These are phyloP conservation scores for Exophiala sp. DNA, from an alignment of 2,329 filamentous ascomycete species.

Conservation along the genomic window DNA sequence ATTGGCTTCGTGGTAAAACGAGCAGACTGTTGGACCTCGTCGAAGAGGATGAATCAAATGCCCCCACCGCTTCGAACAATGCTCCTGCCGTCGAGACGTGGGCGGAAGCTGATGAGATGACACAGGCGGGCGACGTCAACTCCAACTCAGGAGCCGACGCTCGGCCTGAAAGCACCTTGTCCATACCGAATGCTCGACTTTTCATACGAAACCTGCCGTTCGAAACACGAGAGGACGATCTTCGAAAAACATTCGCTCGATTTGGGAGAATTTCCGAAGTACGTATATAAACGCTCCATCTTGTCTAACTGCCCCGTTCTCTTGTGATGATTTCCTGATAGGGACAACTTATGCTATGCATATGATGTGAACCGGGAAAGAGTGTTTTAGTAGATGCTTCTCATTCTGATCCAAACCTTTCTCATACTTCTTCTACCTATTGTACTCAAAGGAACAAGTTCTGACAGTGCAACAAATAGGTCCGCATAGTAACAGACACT, in stretches of 20 bases:
- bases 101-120: slow-evolving; percentile 24
- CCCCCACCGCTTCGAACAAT: slow-evolving; percentile 20
- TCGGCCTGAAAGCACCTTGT: slow-evolving; percentile 21
- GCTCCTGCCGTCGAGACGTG: slow-evolving; percentile 24
- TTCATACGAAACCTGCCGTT: slow-evolving; percentile 90
- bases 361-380: slow-evolving; percentile 85
- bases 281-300: slow-evolving; percentile 41
- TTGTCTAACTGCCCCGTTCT: slow-evolving; percentile 24
- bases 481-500: slow-evolving; percentile 74
- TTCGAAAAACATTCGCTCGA: slow-evolving; percentile 61
- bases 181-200: slow-evolving; percentile 58
- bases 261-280: slow-evolving; percentile 84
- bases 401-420: slow-evolving; percentile 60
- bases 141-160: not conserved
- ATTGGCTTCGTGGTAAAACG: slow-evolving; percentile 87
- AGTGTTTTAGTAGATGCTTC: slow-evolving; percentile 99
- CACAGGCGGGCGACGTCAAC: slow-evolving; percentile 5
- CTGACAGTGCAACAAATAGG: slow-evolving; percentile 58
- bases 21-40: slow-evolving; percentile 78
- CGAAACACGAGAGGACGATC: slow-evolving; percentile 67
- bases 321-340: slow-evolving; percentile 98
- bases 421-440: slow-evolving; percentile 23
- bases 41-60: slow-evolving; percentile 59
- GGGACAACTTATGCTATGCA: slow-evolving; percentile 98
- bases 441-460: slow-evolving; percentile 24